These are phyloP conservation scores for Botrytis fabae DNA, from an alignment of 2,329 filamentous ascomycete genomes.

Conservation along the genomic window DNA sequence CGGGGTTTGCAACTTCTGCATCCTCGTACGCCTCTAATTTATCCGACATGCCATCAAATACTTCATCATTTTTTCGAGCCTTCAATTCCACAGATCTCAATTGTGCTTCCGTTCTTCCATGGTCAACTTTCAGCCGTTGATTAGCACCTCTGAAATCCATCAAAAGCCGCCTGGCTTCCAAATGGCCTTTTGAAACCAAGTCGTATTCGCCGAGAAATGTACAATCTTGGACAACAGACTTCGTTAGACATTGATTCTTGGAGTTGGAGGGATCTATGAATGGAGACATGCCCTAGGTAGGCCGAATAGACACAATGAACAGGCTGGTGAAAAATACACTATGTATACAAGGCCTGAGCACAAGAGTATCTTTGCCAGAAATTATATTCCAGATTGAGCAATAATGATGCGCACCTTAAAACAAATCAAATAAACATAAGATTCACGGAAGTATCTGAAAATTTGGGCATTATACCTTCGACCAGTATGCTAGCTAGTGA, in stretches of 20 bases:
- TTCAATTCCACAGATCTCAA: too few species aligned
- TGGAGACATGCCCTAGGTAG: neutral
- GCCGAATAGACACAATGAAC: neutral
- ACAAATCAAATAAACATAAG: neutral
- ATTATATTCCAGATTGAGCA: neutral
- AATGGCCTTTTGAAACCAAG: neutral
- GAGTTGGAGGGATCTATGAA: neutral
- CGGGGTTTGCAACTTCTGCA: too few species aligned
- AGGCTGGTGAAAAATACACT: neutral
- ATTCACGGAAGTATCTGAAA: neutral
- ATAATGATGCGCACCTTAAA: neutral
- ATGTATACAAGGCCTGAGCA: too few species aligned
- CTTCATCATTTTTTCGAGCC: too few species aligned
- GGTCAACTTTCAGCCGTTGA: neutral
- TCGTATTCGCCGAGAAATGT: neutral
- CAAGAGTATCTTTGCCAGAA: neutral
- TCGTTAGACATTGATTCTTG: neutral
- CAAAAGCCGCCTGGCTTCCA: neutral
- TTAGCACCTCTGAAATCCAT: neutral
- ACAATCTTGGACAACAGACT: neutral
- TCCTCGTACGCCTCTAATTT: too few species aligned
- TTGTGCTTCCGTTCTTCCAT: neutral
- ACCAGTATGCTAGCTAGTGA: neutral
- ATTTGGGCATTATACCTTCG: neutral
- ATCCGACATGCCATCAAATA: too few species aligned